These are phyloP conservation scores for Graphilbum fragrans DNA, from an alignment of 2,329 filamentous ascomycete genomes.

Conservation along the genomic window DNA sequence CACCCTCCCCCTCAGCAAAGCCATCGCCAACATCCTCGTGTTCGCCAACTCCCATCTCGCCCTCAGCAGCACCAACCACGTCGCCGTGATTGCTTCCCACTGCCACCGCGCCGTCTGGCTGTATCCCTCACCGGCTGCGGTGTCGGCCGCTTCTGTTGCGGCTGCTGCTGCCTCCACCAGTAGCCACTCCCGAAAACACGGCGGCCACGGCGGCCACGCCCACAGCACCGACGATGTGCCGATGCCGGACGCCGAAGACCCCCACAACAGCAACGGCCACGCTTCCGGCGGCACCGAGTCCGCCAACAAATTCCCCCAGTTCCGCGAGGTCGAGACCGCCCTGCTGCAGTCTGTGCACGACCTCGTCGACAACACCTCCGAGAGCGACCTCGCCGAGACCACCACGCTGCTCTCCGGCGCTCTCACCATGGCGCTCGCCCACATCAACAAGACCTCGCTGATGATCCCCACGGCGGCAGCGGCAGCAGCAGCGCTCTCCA, in stretches of 20 bases:
- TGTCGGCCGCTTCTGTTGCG: constrained; percentile 67
- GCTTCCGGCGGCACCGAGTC: constrained; percentile 15
- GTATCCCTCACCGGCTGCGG: constrained; percentile 49
- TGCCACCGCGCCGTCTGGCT: constrained; percentile 79
- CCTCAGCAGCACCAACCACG: constrained; percentile 85
- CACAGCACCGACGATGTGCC: constrained; percentile 3
- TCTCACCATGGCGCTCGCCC: constrained; percentile 74
- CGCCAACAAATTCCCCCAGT: constrained; percentile 89
- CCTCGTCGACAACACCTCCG: constrained; percentile 60
- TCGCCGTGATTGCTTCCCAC: constrained; percentile 84
- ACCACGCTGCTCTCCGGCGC: constrained; percentile 87
- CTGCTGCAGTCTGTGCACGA: constrained; percentile 61
- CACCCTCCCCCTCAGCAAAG: constrained; percentile 67
- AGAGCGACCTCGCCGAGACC: constrained; percentile 53
- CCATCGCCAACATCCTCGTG: constrained; percentile 79
- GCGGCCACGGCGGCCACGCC: neutral
- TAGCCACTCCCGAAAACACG: neutral
- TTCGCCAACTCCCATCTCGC: constrained; percentile 96
- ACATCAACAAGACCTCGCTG: constrained; percentile 65
- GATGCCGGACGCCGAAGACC: neutral
- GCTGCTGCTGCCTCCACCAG: constrained; percentile 11
- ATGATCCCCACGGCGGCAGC: constrained; percentile 6
- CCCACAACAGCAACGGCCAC: constrained; percentile 6
- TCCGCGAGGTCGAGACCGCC: constrained; percentile 73
- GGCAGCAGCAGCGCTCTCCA: no score